Conservation (phyloP, 371 early-diverging fungal genomes). For the Apophysomyces elegans region DNA sequence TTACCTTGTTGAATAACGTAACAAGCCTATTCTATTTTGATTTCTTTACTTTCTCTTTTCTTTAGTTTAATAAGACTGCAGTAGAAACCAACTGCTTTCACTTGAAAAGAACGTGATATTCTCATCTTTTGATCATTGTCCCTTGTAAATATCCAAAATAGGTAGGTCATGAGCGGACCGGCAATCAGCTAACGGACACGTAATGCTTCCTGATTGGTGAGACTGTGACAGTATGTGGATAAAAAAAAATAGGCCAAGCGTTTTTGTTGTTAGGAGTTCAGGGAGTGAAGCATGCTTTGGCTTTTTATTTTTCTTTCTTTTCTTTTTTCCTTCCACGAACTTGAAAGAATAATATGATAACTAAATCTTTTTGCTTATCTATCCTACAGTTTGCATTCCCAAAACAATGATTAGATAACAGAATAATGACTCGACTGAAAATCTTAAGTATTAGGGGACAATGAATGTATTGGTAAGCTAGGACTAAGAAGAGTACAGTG, state of each 20-base stretch:
- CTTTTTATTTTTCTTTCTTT: not conserved
- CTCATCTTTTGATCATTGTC: constrained; percentile 9
- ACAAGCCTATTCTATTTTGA: not conserved
- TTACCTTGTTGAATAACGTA: no score
- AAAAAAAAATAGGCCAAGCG: constrained; percentile 7
- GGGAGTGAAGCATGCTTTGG: constrained; percentile 6
- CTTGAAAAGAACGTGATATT: constrained; percentile 6
- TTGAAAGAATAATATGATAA: no score
- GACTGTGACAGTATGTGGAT: constrained; percentile 5
- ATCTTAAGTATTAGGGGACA: no score
- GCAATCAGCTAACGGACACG: not conserved
- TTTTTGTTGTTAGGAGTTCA: constrained; percentile 11
- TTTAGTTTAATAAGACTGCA: no score
- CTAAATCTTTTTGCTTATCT: no score
- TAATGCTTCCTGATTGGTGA: constrained; percentile 7
- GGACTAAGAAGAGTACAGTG: no score
- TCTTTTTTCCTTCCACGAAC: not conserved
- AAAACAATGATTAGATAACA: not conserved
- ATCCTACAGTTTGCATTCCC: not conserved
- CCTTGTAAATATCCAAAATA: not conserved
- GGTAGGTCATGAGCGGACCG: constrained; percentile 6
- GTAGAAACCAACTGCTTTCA: not conserved
- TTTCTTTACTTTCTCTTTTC: not conserved
- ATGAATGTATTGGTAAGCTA: no score
- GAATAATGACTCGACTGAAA: not conserved